These are phyloP conservation scores for Rhizoctonia solani DNA, from an alignment of 1,284 basidiomycete species.

Conservation along the genomic window DNA sequence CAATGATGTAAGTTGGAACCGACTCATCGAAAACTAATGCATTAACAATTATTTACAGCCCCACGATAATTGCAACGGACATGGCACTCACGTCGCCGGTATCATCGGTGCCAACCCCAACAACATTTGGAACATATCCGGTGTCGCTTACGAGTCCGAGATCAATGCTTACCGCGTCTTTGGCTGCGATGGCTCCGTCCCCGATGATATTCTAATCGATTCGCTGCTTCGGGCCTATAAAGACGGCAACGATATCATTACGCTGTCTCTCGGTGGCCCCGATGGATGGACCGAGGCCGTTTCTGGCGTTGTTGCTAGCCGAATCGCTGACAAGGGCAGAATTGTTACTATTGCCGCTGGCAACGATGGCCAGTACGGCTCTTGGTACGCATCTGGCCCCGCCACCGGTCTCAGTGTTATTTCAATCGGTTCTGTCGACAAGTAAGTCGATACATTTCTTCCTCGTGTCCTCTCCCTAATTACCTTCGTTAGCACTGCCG, in stretches of 20 bases:
- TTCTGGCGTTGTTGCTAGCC: slow-evolving; percentile 44
- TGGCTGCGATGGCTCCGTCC: slow-evolving; percentile 14
- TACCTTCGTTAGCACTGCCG: slow-evolving; percentile 4
- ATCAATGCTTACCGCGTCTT: slow-evolving; percentile 35
- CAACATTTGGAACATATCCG: slow-evolving; percentile 43
- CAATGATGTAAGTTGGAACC: slow-evolving; percentile 10
- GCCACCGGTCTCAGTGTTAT: slow-evolving; percentile 36
- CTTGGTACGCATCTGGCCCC: slow-evolving; percentile 36
- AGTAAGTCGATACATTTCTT: slow-evolving; percentile 22
- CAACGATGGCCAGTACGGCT: slow-evolving; percentile 38
- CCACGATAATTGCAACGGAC: slow-evolving; percentile 47
- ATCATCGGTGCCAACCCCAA: slow-evolving; percentile 45
- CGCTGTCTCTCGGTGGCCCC: slow-evolving; percentile 46
- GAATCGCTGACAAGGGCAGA: slow-evolving; percentile 45
- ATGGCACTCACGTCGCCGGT: slow-evolving; percentile 48
- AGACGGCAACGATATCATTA: slow-evolving; percentile 50
- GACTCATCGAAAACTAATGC: neutral
- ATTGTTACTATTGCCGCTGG: slow-evolving; percentile 41
- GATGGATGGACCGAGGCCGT: slow-evolving; percentile 46
- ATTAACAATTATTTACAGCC: slow-evolving; percentile 4
- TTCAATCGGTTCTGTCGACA: slow-evolving; percentile 37
- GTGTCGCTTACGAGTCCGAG: slow-evolving; percentile 27
- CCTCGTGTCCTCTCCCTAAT: neutral
- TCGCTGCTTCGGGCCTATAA: slow-evolving; percentile 40
- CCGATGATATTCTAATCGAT: slow-evolving; percentile 36